These are phyloP conservation scores for Trichosanthes truncata DNA, from an alignment of 306 rosid genomes.

Conservation along the genomic window DNA sequence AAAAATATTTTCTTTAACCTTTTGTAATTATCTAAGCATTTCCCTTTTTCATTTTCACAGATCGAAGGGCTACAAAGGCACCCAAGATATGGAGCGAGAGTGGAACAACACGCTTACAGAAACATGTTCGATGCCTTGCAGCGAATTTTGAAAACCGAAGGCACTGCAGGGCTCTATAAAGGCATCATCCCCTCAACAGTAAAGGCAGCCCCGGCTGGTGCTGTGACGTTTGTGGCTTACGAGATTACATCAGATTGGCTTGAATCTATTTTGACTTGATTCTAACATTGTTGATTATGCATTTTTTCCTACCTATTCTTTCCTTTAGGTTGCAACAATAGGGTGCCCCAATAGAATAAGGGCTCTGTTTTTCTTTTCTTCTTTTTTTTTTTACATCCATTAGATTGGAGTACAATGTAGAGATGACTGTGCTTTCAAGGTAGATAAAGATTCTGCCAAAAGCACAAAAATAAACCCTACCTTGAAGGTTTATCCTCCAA, in stretches of 20 bases:
- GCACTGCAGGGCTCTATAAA: conserved; percentile 83
- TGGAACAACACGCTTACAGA: conserved; percentile 55
- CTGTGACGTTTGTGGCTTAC: conserved; percentile 86
- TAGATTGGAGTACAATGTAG: not conserved
- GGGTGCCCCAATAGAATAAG: not conserved
- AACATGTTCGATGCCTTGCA: conserved; percentile 72
- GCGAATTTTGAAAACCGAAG: conserved; percentile 49
- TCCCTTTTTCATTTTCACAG: conserved; percentile 17
- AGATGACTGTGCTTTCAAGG: not conserved
- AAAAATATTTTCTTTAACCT: not conserved
- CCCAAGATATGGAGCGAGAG: conserved; percentile 84
- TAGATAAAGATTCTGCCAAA: not conserved
- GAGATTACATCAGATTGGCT: conserved; percentile 68
- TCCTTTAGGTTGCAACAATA: not conserved
- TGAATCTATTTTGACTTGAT: conserved; percentile 44
- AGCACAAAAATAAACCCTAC: not conserved
- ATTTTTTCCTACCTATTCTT: not conserved
- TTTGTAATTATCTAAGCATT: too few relatives aligned
- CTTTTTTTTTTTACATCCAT: not conserved
- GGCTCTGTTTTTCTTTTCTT: not conserved
- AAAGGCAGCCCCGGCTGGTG: conserved; percentile 93
- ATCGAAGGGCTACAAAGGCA: conserved; percentile 85
- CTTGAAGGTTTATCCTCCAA: not conserved
- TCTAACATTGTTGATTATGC: not conserved
- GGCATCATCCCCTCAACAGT: conserved; percentile 83